Conservation (phyloP, 2,329 filamentous ascomycete genomes). For the Pseudopyricularia cyperi region DNA sequence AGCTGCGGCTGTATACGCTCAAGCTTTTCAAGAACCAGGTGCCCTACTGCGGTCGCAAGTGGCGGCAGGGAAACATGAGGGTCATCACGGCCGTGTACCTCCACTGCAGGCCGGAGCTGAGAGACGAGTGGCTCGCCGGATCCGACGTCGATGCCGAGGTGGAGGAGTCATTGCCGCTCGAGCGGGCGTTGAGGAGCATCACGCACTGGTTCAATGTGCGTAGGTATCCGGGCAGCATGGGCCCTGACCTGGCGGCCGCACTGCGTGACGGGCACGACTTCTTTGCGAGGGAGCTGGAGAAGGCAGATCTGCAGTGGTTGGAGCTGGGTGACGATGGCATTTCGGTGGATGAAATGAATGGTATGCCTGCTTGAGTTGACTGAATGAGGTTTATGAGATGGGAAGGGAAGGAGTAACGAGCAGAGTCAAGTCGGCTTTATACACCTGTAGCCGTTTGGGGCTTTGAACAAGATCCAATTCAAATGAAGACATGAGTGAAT, state of each 20-base stretch:
- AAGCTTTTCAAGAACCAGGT: conserved; percentile 99
- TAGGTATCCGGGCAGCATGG: conserved; percentile 69
- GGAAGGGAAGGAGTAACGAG: not conserved
- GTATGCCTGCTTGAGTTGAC: conserved; percentile 1
- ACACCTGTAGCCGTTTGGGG: no score
- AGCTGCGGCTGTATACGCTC: conserved; percentile 83
- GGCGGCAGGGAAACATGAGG: conserved; percentile 96
- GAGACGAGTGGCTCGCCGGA: conserved; percentile 90
- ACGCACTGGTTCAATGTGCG: conserved; percentile 93
- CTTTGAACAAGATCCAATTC: no score
- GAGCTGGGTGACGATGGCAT: conserved; percentile 14
- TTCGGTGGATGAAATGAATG: conserved; percentile 11
- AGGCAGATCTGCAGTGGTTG: conserved; percentile 43
- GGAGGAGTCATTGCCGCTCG: conserved; percentile 80
- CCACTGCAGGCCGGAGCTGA: conserved; percentile 79
- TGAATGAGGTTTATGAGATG: not conserved
- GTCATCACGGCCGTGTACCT: conserved; percentile 96
- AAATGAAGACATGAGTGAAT: not conserved
- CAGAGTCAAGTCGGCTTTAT: not conserved
- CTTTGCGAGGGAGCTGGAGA: conserved; percentile 65
- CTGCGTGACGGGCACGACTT: conserved; percentile 67
- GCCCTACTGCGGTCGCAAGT: conserved; percentile 94
- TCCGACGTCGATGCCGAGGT: conserved; percentile 88
- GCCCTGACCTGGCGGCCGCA: conserved; percentile 38
- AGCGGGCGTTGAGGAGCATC: conserved; percentile 77